These are phyloP conservation scores for Grosmannia penicillata DNA, from an alignment of 2,329 filamentous ascomycete genomes.

Conservation along the genomic window DNA sequence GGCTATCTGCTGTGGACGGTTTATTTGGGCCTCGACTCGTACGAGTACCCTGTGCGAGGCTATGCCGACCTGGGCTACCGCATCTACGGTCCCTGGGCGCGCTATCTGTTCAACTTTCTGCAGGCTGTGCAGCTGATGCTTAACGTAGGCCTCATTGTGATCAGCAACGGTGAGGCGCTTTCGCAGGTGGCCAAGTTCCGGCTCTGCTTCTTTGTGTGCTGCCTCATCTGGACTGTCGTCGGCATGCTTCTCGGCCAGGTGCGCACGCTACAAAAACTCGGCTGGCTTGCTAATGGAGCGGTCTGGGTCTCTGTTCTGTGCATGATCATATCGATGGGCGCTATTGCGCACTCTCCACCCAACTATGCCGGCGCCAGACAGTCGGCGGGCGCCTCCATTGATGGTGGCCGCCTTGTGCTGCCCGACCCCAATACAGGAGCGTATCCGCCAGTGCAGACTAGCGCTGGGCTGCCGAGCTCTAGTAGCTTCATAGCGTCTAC, in stretches of 20 bases:
- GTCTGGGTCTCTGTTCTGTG: conserved; percentile 41
- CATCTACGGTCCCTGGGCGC: conserved; percentile 26
- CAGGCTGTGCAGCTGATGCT: conserved; percentile 33
- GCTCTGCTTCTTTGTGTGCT: conserved; percentile 37
- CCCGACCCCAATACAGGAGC: conserved; percentile 17
- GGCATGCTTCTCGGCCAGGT: conserved; percentile 41
- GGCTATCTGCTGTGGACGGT: conserved; percentile 30
- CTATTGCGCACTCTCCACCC: conserved; percentile 31
- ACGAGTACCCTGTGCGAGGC: conserved; percentile 28
- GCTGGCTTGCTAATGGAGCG: conserved; percentile 38
- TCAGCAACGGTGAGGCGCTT: conserved; percentile 37
- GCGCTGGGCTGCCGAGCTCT: conserved; percentile 24
- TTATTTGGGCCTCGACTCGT: conserved; percentile 29
- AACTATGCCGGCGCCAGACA: conserved; percentile 25
- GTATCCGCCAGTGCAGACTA: conserved; percentile 21
- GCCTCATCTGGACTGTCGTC: conserved; percentile 30
- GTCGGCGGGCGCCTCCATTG: conserved; percentile 16
- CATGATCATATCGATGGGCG: conserved; percentile 41
- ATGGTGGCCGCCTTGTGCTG: conserved; percentile 16
- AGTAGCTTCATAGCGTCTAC: conserved; percentile 29
- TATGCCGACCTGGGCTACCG: conserved; percentile 34
- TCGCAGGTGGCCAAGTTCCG: conserved; percentile 33
- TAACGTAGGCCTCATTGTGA: conserved; percentile 35
- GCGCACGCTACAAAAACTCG: conserved; percentile 36
- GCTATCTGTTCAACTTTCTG: conserved; percentile 31